Evolutionary conservation across 1,284 basidiomycete species (phyloP).

Genomic region (Cryptococcus deneoformans): DNA sequence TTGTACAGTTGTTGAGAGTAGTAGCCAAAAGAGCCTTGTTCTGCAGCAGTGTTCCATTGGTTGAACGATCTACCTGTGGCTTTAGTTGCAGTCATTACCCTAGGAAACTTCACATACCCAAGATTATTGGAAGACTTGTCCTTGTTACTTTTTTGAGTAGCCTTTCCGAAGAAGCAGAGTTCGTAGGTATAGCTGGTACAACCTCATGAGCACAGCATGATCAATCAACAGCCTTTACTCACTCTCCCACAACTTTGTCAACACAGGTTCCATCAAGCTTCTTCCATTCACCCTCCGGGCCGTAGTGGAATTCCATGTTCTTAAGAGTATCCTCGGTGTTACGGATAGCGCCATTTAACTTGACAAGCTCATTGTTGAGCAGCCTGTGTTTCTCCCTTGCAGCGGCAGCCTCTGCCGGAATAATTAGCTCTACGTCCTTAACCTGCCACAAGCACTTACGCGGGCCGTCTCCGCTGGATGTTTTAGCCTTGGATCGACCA

Average conservation of each 20-base stretch:
- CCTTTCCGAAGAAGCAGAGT: slow-evolving; percentile 88
- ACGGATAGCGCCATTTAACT: slow-evolving; percentile 25
- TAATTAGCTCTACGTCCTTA: neutral
- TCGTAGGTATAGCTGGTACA: slow-evolving; percentile 82
- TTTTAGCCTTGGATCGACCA: slow-evolving; percentile 20
- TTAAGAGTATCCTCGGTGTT: slow-evolving; percentile 28
- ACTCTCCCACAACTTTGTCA: slow-evolving; percentile 83
- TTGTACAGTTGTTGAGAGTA: slow-evolving; percentile 80
- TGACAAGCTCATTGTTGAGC: slow-evolving; percentile 52
- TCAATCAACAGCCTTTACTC: slow-evolving; percentile 44
- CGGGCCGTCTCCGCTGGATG: slow-evolving; percentile 28
- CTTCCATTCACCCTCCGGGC: slow-evolving; percentile 89
- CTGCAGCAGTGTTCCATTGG: slow-evolving; percentile 65
- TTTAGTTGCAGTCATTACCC: neutral
- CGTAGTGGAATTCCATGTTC: slow-evolving; percentile 65
- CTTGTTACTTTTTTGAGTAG: slow-evolving; percentile 82
- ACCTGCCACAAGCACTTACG: slow-evolving; percentile 22
- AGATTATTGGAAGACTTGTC: slow-evolving; percentile 76
- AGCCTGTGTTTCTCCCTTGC: slow-evolving; percentile 60
- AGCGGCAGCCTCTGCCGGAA: slow-evolving; percentile 37
- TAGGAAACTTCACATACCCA: slow-evolving; percentile 59
- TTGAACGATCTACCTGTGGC: slow-evolving; percentile 61
- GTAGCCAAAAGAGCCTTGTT: slow-evolving; percentile 66
- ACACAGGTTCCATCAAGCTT: slow-evolving; percentile 83
- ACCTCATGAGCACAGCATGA: neutral